A percentile compares a stretch with the other conserved stretches of the same genome.
phyloP scores from a whole-genome alignment of 495 filamentous ascomycete genomes.

The Hypoxylon fuscum region DNA sequence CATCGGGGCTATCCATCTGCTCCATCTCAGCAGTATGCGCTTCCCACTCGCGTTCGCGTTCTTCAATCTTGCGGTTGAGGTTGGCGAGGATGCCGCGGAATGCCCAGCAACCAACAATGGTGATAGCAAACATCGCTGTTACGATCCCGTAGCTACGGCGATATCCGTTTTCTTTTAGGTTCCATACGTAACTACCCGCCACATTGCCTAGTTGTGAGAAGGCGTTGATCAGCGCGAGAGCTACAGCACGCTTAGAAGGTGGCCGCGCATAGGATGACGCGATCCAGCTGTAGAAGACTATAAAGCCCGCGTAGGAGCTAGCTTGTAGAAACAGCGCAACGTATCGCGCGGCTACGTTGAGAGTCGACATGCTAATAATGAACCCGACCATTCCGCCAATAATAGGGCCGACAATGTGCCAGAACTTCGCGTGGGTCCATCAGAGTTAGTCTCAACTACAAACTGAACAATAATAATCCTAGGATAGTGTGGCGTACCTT shows the following conservation, averaged over 20 bases:
- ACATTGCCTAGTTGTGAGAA: conserved; percentile 76
- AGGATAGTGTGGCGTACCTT: conserved; percentile 39
- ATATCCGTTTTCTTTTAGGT: conserved; percentile 51
- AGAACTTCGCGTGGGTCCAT: conserved; percentile 70
- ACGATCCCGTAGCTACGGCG: conserved; percentile 58
- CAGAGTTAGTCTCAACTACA: conserved; percentile 3
- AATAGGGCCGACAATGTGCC: conserved; percentile 75
- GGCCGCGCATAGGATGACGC: conserved; percentile 76
- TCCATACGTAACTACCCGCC: conserved; percentile 80
- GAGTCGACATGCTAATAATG: conserved; percentile 75
- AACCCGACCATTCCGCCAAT: conserved; percentile 73
- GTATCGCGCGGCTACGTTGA: conserved; percentile 72
- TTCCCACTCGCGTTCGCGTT: conserved; percentile 45
- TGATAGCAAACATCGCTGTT: conserved; percentile 72
- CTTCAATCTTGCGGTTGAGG: conserved; percentile 74
- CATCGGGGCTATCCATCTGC: conserved; percentile 29
- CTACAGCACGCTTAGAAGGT: conserved; percentile 80
- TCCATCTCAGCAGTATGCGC: conserved; percentile 32
- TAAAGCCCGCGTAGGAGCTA: conserved; percentile 69
- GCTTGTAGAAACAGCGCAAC: conserved; percentile 78
- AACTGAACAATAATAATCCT: not conserved
- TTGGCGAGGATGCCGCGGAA: conserved; percentile 69
- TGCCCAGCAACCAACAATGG: conserved; percentile 51
- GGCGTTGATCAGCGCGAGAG: conserved; percentile 80
- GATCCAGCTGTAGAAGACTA: conserved; percentile 81